Base-by-base conservation (phyloP, 176 grass and related monocot genomes). In the Otatea glauca region DNA sequence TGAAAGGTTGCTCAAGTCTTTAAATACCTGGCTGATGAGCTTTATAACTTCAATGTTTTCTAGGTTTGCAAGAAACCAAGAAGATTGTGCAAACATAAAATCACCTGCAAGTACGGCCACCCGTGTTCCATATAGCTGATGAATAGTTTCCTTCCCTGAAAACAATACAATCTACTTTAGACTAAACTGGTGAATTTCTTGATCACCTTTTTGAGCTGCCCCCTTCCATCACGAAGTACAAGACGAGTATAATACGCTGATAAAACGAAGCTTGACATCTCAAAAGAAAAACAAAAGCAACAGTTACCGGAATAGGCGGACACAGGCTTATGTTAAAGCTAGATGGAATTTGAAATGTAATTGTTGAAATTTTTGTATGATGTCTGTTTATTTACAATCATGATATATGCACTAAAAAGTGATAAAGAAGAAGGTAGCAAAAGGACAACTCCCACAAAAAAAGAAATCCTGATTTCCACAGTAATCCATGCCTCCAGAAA, bases 31-130 rank as follows among this genome's bases (percentile, higher is more conserved):
- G 55, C 94, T 97, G 53, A 94, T 92, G 53, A 97, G 94, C 78
- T 94, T 97, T 78, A 97, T 97, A 41, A 97, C 94, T 88, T 97
- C 92, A 63, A 94, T 77, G 44, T 97, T 97, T 80, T 97, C 89
- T 32, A 97, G 89, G 81, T 97, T 97, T 86, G 94, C 94, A 60
- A 97, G 89, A 77, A 88, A 93, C 91, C 94, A 94, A 84, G 92
- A 97, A 71, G 92, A 94, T 79, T 97, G 94, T 3, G 89, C 94
- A 84, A 94, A 97, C 91, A 97, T 94, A 78, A 94, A 97, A 80
- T 97, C 94, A 47, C 92, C 94, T 10, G 94, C 91, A 37, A 97
- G 89, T 47, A 97, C 92, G 32, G 94, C 91, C 65, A 97, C 89
- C 59, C 89, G 81, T 43, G 92, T 94, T 66, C 94, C 94, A 62